Percentiles rank a stretch among this genome's conserved stretches.
phyloP scores from a whole-genome alignment of 2,329 filamentous ascomycete genomes.

The Beauveria medogensis region DNA sequence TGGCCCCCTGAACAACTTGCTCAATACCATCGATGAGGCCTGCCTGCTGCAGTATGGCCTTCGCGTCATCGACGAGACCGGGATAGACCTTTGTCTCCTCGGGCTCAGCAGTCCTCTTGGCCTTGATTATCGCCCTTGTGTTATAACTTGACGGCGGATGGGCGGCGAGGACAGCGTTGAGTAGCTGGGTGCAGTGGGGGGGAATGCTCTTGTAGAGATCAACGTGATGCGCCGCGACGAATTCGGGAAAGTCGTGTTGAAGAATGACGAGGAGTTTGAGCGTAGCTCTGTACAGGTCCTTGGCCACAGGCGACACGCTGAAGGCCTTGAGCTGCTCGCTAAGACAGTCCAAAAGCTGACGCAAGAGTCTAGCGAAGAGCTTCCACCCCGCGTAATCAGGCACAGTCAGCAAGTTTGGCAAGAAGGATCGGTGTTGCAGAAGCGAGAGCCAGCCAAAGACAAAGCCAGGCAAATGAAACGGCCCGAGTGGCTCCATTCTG shows the following conservation, averaged over 20 bases:
- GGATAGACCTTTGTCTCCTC: slow-evolving; percentile 67
- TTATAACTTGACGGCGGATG: slow-evolving; percentile 61
- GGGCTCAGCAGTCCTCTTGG: slow-evolving; percentile 50
- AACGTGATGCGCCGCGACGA: slow-evolving; percentile 79
- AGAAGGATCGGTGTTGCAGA: slow-evolving; percentile 75
- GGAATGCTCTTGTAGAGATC: slow-evolving; percentile 75
- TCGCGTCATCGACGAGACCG: slow-evolving; percentile 55
- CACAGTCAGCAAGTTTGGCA: slow-evolving; percentile 67
- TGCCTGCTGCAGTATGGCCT: slow-evolving; percentile 41
- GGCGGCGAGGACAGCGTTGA: slow-evolving; percentile 81
- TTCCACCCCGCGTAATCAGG: slow-evolving; percentile 66
- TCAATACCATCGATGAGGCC: slow-evolving; percentile 54
- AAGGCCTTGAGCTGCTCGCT: slow-evolving; percentile 71
- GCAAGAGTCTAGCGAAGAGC: slow-evolving; percentile 64
- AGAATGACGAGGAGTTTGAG: slow-evolving; percentile 77
- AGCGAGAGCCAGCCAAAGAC: slow-evolving; percentile 77
- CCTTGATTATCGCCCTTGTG: slow-evolving; percentile 62
- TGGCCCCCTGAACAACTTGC: slow-evolving; percentile 50
- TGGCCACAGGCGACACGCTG: slow-evolving; percentile 60
- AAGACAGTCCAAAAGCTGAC: slow-evolving; percentile 63
- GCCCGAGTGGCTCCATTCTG: slow-evolving; percentile 66
- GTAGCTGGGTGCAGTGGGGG: slow-evolving; percentile 74
- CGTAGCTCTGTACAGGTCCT: slow-evolving; percentile 77
- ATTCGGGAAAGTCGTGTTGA: slow-evolving; percentile 92
- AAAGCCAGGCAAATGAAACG: slow-evolving; percentile 72